Percentiles rank a stretch among this genome's conserved stretches.
phyloP scores from a whole-genome alignment of 805 yeast species.

The Candida succiphila region DNA sequence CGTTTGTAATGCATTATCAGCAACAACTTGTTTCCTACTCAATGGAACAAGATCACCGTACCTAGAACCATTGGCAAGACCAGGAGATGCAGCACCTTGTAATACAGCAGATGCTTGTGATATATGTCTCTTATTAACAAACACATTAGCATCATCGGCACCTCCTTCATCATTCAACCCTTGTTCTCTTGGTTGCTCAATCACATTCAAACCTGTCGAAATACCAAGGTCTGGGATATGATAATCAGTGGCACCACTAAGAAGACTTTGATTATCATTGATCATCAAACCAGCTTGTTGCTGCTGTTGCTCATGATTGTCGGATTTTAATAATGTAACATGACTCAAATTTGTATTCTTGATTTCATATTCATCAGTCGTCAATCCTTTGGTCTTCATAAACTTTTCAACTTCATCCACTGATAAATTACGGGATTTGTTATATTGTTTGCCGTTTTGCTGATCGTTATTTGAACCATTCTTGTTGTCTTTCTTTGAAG shows the following conservation, averaged over 20 bases:
- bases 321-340: constrained; percentile 8
- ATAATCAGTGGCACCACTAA: constrained; percentile 5
- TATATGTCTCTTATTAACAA: too few relatives aligned
- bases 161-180: too few relatives aligned
- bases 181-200: background rate
- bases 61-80: background rate
- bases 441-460: constrained; percentile 6
- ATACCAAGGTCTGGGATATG: constrained; percentile 20
- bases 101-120: background rate
- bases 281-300: constrained; percentile 18
- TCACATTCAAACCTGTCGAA: constrained; percentile 9
- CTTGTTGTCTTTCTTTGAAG: constrained; percentile 5
- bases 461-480: constrained; percentile 1
- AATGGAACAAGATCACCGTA: constrained; percentile 13
- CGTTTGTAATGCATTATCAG: background rate
- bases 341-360: constrained; percentile 14
- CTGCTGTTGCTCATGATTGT: constrained; percentile 1
- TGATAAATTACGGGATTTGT: constrained; percentile 9
- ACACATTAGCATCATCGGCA: background rate
- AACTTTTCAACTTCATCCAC: constrained; percentile 18
- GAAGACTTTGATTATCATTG: constrained; percentile 1
- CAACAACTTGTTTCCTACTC: constrained; percentile 6
- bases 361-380: constrained; percentile 20
- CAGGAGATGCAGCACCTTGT: background rate
- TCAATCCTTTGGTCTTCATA: constrained; percentile 20